These are phyloP conservation scores for Capsicum baccatum DNA, from an alignment of 257 asterid genomes.

Conservation along the genomic window DNA sequence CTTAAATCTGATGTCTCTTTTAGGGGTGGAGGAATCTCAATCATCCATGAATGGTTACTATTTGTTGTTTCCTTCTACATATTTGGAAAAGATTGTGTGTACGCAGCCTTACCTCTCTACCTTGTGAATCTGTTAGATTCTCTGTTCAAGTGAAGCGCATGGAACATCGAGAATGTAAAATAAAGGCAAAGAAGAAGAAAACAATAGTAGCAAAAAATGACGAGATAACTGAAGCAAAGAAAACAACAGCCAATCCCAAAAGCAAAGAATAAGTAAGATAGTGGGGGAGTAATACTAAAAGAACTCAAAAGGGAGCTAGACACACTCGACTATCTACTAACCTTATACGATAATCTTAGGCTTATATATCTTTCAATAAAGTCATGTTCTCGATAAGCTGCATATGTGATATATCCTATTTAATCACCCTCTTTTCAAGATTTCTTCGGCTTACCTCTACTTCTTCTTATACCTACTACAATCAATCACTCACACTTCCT, in stretches of 20 bases:
- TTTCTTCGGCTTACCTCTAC: rapidly evolving
- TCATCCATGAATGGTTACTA: no score
- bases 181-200: not conserved
- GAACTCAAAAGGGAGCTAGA: not conserved
- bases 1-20: no score
- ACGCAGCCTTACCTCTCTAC: no score
- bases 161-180: no score
- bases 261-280: not conserved
- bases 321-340: not conserved
- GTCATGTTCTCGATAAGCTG: not conserved
- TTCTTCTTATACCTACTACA: not conserved
- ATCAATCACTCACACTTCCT: no score
- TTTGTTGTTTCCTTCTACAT: no score
- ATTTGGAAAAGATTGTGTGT: not conserved
- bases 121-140: not conserved
- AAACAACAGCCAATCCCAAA: not conserved
- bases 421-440: not conserved
- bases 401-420: not conserved
- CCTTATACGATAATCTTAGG: not conserved
- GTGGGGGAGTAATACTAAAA: not conserved
- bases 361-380: not conserved
- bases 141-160: not conserved
- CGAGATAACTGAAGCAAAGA: not conserved
- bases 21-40: no score
- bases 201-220: not conserved